These are phyloP conservation scores for Pythium aphanidermatum DNA, from an alignment of 352 stramenopile genomes.

Conservation along the genomic window DNA sequence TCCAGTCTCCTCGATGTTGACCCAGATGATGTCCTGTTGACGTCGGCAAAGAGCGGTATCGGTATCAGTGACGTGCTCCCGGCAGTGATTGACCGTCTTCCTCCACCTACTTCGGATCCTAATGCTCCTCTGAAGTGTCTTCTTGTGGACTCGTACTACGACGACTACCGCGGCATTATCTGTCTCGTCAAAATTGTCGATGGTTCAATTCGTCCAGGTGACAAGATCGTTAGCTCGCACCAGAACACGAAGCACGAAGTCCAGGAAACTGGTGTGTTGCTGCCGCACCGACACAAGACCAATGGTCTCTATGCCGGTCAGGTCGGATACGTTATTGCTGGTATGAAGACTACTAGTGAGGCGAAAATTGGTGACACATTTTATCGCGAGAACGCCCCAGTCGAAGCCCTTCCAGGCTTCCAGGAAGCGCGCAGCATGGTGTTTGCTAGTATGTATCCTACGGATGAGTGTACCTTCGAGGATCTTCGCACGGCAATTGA, in stretches of 20 bases:
- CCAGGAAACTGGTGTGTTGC: conserved; percentile 94
- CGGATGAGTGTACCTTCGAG: conserved; percentile 95
- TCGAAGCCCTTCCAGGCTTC: conserved; percentile 71
- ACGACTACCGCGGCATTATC: conserved; percentile 93
- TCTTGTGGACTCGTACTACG: conserved; percentile 98
- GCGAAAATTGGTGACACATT: conserved; percentile 91
- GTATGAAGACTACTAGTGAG: conserved; percentile 96
- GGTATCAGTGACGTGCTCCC: conserved; percentile 81
- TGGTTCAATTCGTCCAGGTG: conserved; percentile 81
- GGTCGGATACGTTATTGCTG: conserved; percentile 96
- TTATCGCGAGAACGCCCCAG: conserved; percentile 53
- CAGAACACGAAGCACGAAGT: conserved; percentile 90
- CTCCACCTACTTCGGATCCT: conserved; percentile 50
- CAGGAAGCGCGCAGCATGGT: conserved; percentile 93
- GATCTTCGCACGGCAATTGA: conserved; percentile 95
- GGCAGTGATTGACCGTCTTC: conserved; percentile 74
- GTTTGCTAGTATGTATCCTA: conserved; percentile 98
- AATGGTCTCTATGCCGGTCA: conserved; percentile 86
- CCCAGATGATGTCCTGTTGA: conserved; percentile 93
- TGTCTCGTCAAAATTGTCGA: conserved; percentile 94
- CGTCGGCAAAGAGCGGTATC: conserved; percentile 93
- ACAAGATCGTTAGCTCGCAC: conserved; percentile 71
- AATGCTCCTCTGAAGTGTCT: conserved; percentile 84
- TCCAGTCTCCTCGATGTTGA: conserved; percentile 86
- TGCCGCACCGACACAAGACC: conserved; percentile 81